These are phyloP conservation scores for Nannochloropsis salina DNA, from an alignment of 108 stramenopile species.

Conservation along the genomic window DNA sequence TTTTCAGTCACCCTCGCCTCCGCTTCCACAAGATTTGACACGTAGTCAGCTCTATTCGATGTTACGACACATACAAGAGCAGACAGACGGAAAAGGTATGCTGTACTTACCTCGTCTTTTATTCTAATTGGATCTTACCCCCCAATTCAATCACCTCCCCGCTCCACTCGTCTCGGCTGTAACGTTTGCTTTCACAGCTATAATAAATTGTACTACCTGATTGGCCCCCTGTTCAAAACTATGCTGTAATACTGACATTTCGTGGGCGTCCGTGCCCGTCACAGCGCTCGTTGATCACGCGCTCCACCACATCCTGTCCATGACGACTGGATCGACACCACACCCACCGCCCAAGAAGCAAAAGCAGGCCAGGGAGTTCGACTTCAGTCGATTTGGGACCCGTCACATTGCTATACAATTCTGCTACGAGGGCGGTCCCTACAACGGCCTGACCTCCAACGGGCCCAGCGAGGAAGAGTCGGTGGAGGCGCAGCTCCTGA, in stretches of 20 bases:
- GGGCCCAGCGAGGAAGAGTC: conserved; percentile 64
- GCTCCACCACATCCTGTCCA: not conserved
- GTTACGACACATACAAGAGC: not conserved
- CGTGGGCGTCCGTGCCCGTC: not conserved
- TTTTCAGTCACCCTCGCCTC: no score
- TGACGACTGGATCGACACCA: not conserved
- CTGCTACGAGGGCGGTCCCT: conserved; percentile 76
- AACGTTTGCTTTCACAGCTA: no score
- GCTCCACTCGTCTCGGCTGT: no score
- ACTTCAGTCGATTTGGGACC: conserved; percentile 22
- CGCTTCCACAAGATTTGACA: not conserved
- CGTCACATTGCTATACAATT: conserved; percentile 80
- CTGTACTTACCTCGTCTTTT: not conserved
- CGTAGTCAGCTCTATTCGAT: not conserved
- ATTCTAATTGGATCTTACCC: not conserved
- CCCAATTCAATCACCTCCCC: not conserved
- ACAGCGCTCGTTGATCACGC: not conserved
- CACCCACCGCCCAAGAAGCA: not conserved
- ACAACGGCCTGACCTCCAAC: conserved; percentile 66
- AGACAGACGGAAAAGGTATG: not conserved
- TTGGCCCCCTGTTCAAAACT: no score
- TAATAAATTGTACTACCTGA: no score
- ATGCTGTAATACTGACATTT: no score
- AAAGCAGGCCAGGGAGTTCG: not conserved
- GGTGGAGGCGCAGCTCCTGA: conserved; percentile 75